Conservation (phyloP, 345 rosid genomes). For the Salix udensis region DNA sequence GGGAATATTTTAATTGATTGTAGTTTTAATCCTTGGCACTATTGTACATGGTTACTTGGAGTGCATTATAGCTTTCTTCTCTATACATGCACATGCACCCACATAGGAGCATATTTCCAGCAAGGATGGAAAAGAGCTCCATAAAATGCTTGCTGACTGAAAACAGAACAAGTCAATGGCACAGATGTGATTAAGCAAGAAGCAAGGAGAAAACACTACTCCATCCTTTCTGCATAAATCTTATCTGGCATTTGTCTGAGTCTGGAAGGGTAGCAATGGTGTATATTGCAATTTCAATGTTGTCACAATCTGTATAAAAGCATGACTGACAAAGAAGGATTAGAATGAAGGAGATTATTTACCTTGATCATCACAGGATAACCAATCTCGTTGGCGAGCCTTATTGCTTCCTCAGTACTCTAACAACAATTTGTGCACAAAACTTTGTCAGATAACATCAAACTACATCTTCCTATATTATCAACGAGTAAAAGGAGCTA, state of each 20-base stretch:
- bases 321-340: neutral
- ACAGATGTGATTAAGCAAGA: neutral
- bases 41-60: neutral
- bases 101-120: neutral
- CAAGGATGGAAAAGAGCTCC: neutral
- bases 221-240: neutral
- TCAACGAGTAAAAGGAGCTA: neutral
- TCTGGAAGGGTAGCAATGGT: neutral
- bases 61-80: neutral
- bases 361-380: constrained; percentile 99
- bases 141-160: neutral
- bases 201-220: neutral
- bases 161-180: neutral
- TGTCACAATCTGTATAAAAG: neutral
- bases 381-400: constrained; percentile 83
- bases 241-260: neutral
- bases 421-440: constrained; percentile 24
- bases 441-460: neutral
- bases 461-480: neutral
- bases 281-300: neutral
- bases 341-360: constrained; percentile 10
- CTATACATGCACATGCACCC: neutral
- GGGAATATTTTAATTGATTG: neutral
- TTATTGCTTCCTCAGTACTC: constrained; percentile 90
- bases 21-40: neutral